phyloP scores from a whole-genome alignment of 2,329 filamentous ascomycete genomes.

The Verticillium klebahnii region DNA sequence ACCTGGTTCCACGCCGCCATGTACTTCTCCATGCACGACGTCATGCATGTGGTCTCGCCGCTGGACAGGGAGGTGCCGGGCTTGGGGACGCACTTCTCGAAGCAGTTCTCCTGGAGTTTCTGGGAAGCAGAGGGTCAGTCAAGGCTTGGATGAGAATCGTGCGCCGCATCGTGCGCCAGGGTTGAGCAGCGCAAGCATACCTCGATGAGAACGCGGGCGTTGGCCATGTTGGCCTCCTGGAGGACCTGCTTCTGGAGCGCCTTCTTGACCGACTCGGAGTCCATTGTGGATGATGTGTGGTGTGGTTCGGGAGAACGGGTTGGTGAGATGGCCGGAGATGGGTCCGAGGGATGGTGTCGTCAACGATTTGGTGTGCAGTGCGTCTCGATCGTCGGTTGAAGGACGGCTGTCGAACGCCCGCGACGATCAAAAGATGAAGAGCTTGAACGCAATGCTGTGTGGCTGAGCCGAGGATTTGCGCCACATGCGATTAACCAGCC shows the following conservation, averaged over 20 bases:
- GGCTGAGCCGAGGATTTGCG: neutral
- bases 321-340: neutral
- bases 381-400: neutral
- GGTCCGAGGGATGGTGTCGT: neutral
- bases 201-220: conserved; percentile 66
- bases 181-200: conserved; percentile 34
- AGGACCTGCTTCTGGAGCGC: conserved; percentile 62
- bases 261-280: conserved; percentile 54
- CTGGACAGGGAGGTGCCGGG: conserved; percentile 63
- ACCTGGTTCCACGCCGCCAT: conserved; percentile 75
- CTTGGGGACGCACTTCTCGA: conserved; percentile 70
- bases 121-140: conserved; percentile 25
- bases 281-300: conserved; percentile 38
- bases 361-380: neutral
- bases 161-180: neutral
- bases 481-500: neutral
- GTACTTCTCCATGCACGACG: conserved; percentile 80
- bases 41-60: conserved; percentile 67
- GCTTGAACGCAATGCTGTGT: conserved; percentile 1
- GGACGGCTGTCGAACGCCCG: neutral
- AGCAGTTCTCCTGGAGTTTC: conserved; percentile 81
- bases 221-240: conserved; percentile 60
- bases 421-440: neutral
- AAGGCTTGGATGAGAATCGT: neutral
- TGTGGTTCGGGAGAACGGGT: neutral